These are phyloP conservation scores for Zygosaccharomyces bailii DNA, from an alignment of 805 yeast genomes.

Conservation along the genomic window DNA sequence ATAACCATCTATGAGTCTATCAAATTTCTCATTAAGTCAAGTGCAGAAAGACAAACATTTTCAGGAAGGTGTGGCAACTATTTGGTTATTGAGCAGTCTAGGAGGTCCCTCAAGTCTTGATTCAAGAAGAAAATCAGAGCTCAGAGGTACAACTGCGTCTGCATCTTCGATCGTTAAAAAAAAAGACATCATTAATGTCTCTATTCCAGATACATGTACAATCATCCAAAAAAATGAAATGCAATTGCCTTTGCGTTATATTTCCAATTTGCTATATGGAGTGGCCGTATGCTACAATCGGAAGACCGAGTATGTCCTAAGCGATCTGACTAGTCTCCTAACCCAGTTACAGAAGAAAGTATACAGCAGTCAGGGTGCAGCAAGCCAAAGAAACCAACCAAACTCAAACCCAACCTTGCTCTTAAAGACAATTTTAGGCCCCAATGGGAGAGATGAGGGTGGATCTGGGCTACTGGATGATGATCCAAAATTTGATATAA, in stretches of 20 bases:
- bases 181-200: slow-evolving; percentile 32
- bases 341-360: slow-evolving; percentile 23
- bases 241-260: slow-evolving; percentile 28
- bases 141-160: neutral
- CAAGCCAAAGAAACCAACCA: slow-evolving; percentile 2
- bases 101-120: slow-evolving; percentile 16
- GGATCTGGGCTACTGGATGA: slow-evolving; percentile 21
- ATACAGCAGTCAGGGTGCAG: slow-evolving; percentile 4
- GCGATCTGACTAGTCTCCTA: slow-evolving; percentile 25
- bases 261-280: slow-evolving; percentile 33
- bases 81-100: slow-evolving; percentile 34
- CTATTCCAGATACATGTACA: slow-evolving; percentile 33
- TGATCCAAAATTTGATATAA: slow-evolving; percentile 31
- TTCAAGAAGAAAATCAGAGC: neutral
- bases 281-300: slow-evolving; percentile 33
- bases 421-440: slow-evolving; percentile 9
- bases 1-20: slow-evolving; percentile 8
- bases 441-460: neutral
- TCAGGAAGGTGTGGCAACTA: slow-evolving; percentile 26
- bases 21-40: slow-evolving; percentile 8
- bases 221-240: slow-evolving; percentile 20
- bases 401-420: neutral
- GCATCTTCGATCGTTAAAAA: slow-evolving; percentile 21
- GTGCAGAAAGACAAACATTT: neutral
- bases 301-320: slow-evolving; percentile 33